These are phyloP conservation scores for Naematelia encephala DNA, from an alignment of 768 basidiomycete species.

Conservation along the genomic window DNA sequence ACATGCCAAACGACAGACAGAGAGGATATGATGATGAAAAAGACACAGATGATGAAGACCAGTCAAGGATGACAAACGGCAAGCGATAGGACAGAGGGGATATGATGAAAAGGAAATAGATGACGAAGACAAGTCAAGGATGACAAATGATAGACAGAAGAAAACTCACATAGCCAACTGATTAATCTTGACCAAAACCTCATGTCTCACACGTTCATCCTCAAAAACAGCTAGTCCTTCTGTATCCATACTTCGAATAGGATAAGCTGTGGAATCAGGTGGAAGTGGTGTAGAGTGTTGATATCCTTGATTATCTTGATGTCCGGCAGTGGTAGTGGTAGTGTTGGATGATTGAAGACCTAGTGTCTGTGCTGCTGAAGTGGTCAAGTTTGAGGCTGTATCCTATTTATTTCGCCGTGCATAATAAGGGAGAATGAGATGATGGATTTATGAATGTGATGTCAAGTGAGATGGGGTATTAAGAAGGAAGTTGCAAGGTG, in stretches of 20 bases:
- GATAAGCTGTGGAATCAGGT: slow-evolving; percentile 20
- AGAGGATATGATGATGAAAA: slow-evolving; percentile 1
- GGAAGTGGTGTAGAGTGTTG: slow-evolving; percentile 18
- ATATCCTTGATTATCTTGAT: slow-evolving; percentile 32
- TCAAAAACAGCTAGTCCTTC: slow-evolving; percentile 43
- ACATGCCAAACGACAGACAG: background rate
- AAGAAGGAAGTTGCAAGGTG: background rate
- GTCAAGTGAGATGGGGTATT: too few relatives aligned
- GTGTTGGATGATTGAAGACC: background rate
- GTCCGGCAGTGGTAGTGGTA: too few relatives aligned
- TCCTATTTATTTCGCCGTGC: too few relatives aligned
- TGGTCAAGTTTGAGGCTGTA: background rate
- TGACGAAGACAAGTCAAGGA: background rate
- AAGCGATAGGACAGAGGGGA: background rate
- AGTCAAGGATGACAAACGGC: background rate
- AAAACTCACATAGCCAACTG: slow-evolving; percentile 40
- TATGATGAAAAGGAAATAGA: slow-evolving; percentile 1
- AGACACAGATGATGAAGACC: background rate
- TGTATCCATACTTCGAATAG: slow-evolving; percentile 31
- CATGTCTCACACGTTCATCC: slow-evolving; percentile 37
- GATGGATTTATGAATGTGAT: too few relatives aligned
- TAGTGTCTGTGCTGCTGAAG: background rate
- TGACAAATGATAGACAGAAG: background rate
- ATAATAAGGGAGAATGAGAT: too few relatives aligned
- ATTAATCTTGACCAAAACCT: slow-evolving; percentile 46